Conservation (phyloP, 306 rosid species). For the Argentina anserina region DNA sequence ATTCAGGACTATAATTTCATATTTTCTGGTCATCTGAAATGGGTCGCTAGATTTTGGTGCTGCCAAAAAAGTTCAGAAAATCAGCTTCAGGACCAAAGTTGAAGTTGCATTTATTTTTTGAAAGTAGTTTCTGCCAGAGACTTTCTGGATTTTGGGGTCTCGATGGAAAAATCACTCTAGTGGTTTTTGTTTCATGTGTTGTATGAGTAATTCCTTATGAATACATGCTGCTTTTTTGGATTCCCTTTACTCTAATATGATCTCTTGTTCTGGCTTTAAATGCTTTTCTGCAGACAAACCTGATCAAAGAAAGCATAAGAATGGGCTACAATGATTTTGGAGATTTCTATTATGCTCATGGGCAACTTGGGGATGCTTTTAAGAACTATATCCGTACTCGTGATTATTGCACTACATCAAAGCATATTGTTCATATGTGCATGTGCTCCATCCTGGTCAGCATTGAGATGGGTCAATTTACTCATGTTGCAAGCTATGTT, state of each 20-base stretch:
- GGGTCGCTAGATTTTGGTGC: background rate
- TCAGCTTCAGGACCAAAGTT: background rate
- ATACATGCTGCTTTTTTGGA: background rate
- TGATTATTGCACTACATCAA: conserved; percentile 93
- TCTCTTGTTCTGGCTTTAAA: conserved; percentile 19
- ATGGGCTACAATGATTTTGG: conserved; percentile 99
- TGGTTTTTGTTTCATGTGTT: background rate
- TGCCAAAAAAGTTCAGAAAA: background rate
- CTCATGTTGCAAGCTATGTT: conserved; percentile 88
- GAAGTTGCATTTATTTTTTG: background rate
- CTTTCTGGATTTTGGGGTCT: background rate
- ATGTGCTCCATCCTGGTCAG: conserved; percentile 90
- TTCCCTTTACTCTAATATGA: conserved; percentile 6
- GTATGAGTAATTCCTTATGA: background rate
- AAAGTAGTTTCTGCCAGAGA: background rate
- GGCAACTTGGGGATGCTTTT: conserved; percentile 87
- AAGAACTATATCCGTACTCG: conserved; percentile 92
- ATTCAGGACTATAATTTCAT: background rate
- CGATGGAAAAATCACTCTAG: background rate
- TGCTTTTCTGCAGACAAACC: conserved; percentile 71
- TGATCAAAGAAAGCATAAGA: conserved; percentile 97
- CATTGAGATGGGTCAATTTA: conserved; percentile 98
- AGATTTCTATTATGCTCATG: conserved; percentile 87
- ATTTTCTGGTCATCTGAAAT: background rate
- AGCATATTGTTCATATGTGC: conserved; percentile 95